Conservation (phyloP, 73 alveolate species). For the Paramecium tetraurelia region DNA sequence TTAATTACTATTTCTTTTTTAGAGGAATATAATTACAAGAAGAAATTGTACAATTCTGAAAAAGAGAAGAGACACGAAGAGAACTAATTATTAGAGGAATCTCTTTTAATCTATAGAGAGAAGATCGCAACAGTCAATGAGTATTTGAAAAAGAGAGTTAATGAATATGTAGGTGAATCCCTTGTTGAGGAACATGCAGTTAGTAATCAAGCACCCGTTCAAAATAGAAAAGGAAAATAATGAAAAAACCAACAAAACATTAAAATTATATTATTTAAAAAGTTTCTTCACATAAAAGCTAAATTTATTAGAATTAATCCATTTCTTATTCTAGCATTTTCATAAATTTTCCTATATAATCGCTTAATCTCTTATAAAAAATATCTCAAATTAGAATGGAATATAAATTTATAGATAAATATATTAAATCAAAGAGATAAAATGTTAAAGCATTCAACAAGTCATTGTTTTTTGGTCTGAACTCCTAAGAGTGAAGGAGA, state of each 20-base stretch:
- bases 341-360: background rate
- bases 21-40: conserved; percentile 42
- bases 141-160: conserved; percentile 45
- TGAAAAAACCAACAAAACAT: background rate
- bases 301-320: background rate
- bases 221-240: conserved; percentile 34
- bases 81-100: conserved; percentile 30
- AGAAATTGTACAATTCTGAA: conserved; percentile 5
- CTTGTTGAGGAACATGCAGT: conserved; percentile 44
- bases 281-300: background rate
- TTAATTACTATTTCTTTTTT: background rate
- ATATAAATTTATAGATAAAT: too few species aligned
- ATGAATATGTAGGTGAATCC: conserved; percentile 45
- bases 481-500: background rate
- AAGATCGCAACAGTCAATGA: conserved; percentile 41
- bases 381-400: too few species aligned
- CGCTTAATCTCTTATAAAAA: background rate
- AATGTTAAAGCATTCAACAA: background rate
- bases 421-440: background rate
- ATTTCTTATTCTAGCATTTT: background rate
- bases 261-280: background rate
- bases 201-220: background rate
- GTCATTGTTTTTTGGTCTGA: too few species aligned
- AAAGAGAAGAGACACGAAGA: conserved; percentile 40
- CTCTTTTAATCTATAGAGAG: conserved; percentile 24